Evolutionary conservation across 2,329 filamentous ascomycete species (phyloP).

Genomic region (Lachnellula suecica): DNA sequence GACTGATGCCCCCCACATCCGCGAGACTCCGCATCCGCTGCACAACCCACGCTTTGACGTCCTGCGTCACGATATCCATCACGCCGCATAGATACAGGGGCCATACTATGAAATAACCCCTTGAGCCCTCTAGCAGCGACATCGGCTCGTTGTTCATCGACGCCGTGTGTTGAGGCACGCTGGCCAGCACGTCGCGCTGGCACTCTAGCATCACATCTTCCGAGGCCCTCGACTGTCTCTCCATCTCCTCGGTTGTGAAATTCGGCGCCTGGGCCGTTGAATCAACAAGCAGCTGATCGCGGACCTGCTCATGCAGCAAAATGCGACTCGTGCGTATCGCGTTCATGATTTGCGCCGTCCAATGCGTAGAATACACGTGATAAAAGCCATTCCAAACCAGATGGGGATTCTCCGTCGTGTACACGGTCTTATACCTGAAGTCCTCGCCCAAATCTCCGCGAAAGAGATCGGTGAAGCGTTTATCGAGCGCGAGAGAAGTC

Average conservation of each 20-base stretch:
- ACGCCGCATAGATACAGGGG: constrained; percentile 24
- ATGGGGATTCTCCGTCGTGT: constrained; percentile 22
- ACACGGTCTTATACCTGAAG: constrained; percentile 25
- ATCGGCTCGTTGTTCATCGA: background rate
- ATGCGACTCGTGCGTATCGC: constrained; percentile 24
- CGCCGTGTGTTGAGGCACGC: constrained; percentile 24
- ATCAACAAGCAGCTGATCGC: constrained; percentile 16
- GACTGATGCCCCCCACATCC: constrained; percentile 19
- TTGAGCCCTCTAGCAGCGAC: constrained; percentile 12
- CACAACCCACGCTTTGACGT: constrained; percentile 21
- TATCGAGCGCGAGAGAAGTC: constrained; percentile 1
- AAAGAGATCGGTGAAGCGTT: constrained; percentile 14
- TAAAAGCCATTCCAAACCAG: constrained; percentile 29
- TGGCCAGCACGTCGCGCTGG: constrained; percentile 26
- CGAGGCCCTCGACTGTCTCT: constrained; percentile 8
- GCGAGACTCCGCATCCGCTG: constrained; percentile 17
- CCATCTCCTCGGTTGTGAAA: constrained; percentile 14
- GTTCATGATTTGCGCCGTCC: constrained; percentile 31
- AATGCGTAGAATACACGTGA: constrained; percentile 26
- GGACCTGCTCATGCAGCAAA: constrained; percentile 25
- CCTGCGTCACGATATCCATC: constrained; percentile 22
- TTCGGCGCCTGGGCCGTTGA: constrained; percentile 3
- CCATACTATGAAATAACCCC: constrained; percentile 26
- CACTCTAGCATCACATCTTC: constrained; percentile 15
- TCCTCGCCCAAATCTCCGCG: constrained; percentile 11